Percentiles rank a stretch among this genome's conserved stretches.
phyloP scores from a whole-genome alignment of 2,329 filamentous ascomycete species.

The Diaporthe aspalathi region DNA sequence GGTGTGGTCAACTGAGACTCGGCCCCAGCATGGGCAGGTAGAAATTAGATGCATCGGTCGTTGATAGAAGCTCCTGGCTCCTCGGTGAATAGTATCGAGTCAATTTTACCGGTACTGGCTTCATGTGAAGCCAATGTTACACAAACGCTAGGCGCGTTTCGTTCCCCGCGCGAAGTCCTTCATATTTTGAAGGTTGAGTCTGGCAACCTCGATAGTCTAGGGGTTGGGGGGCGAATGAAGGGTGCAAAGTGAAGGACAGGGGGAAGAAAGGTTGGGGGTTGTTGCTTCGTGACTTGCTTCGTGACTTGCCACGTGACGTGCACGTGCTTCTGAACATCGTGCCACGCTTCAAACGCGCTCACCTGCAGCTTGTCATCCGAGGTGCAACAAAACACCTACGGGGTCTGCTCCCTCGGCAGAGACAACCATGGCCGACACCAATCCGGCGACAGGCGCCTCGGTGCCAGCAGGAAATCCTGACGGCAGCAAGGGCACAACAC shows the following conservation, averaged over 20 bases:
- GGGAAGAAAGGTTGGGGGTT: neutral
- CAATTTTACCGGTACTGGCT: neutral
- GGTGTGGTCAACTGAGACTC: conserved; percentile 67
- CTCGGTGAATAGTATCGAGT: neutral
- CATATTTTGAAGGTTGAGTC: no score
- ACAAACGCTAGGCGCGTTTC: no score
- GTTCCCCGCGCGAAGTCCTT: no score
- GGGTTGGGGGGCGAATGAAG: no score
- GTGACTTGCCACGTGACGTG: conserved; percentile 32
- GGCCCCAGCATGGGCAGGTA: conserved; percentile 45
- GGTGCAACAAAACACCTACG: neutral
- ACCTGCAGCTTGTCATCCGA: neutral
- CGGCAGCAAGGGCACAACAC: neutral
- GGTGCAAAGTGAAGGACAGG: neutral
- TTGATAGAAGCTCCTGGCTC: neutral
- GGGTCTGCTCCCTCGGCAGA: neutral
- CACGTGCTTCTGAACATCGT: conserved; percentile 34
- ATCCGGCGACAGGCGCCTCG: neutral
- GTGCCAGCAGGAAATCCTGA: neutral
- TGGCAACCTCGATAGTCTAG: no score
- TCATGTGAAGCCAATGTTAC: neutral
- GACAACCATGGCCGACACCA: conserved; percentile 16
- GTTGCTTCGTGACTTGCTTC: neutral
- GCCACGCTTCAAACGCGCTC: neutral
- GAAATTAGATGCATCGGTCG: neutral